Conservation (phyloP, 2,329 filamentous ascomycete genomes). For the Phaeosphaeria sp. region DNA sequence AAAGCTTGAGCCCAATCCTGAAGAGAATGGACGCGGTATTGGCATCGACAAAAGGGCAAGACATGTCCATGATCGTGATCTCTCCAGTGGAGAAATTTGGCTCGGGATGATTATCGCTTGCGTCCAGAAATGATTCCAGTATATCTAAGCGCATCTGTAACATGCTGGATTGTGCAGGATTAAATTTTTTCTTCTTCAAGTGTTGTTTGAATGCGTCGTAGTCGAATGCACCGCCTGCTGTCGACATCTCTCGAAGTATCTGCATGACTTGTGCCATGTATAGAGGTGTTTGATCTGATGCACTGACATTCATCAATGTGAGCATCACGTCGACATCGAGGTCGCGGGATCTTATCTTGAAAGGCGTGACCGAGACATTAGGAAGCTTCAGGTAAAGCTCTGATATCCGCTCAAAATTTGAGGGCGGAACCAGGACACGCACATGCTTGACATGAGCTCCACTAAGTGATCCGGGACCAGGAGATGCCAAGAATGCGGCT, state of each 20-base stretch:
- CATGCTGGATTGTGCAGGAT: constrained; percentile 57
- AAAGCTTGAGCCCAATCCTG: constrained; percentile 72
- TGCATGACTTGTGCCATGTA: constrained; percentile 56
- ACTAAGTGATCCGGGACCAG: constrained; percentile 16
- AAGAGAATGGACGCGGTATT: constrained; percentile 75
- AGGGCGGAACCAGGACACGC: constrained; percentile 30
- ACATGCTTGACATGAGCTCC: constrained; percentile 20
- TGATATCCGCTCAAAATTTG: constrained; percentile 25
- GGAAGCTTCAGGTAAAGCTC: constrained; percentile 26
- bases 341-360: constrained; percentile 56
- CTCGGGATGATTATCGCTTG: constrained; percentile 10
- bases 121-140: constrained; percentile 68
- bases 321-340: constrained; percentile 60
- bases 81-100: constrained; percentile 51
- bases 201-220: constrained; percentile 49
- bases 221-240: constrained; percentile 57
- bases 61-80: constrained; percentile 74
- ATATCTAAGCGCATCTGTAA: constrained; percentile 67
- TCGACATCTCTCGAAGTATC: constrained; percentile 64
- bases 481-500: constrained; percentile 60
- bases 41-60: constrained; percentile 72
- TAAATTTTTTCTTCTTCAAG: constrained; percentile 21
- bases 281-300: constrained; percentile 51
- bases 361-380: constrained; percentile 54
- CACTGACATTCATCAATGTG: constrained; percentile 24